A percentile compares a stretch with the other conserved stretches of the same genome.
phyloP scores from a whole-genome alignment of 768 basidiomycete genomes.

The Udeniomyces megalosporus region DNA sequence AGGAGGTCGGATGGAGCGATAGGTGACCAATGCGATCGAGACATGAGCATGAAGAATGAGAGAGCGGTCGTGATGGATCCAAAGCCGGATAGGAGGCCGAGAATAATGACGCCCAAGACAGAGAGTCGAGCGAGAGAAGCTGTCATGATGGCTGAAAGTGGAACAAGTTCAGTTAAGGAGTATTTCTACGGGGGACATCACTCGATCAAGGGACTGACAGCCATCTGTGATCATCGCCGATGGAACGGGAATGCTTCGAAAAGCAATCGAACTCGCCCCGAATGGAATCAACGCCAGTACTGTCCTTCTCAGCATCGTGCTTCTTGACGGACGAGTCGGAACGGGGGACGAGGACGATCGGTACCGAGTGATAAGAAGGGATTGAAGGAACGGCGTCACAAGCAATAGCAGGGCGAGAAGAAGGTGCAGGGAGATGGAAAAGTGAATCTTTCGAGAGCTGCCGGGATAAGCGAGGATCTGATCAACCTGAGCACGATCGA shows the following conservation, averaged over 20 bases:
- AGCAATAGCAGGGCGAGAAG: conserved; percentile 49
- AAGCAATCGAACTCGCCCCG: not conserved
- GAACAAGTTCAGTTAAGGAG: conserved; percentile 20
- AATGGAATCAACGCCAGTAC: not conserved
- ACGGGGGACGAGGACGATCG: not conserved
- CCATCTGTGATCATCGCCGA: conserved; percentile 1
- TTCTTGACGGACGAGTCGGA: not conserved
- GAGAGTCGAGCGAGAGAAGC: conserved; percentile 47
- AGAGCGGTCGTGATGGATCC: conserved; percentile 10
- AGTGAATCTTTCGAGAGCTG: conserved; percentile 51
- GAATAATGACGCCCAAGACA: conserved; percentile 57
- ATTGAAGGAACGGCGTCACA: conserved; percentile 42
- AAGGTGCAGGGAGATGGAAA: conserved; percentile 47
- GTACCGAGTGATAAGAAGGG: conserved; percentile 21
- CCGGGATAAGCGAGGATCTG: not conserved
- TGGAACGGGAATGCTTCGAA: not conserved
- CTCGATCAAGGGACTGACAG: not conserved
- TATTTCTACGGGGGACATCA: not conserved
- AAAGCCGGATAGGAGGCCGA: conserved; percentile 60
- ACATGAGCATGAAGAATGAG: not conserved
- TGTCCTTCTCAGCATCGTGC: not conserved
- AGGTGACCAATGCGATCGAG: conserved; percentile 4
- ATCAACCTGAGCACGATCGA: no score
- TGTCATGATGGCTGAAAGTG: conserved; percentile 31
- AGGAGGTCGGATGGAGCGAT: conserved; percentile 7